phyloP scores from a whole-genome alignment of 192 early-diverging fungal genomes.

The Coemansia sp. region DNA sequence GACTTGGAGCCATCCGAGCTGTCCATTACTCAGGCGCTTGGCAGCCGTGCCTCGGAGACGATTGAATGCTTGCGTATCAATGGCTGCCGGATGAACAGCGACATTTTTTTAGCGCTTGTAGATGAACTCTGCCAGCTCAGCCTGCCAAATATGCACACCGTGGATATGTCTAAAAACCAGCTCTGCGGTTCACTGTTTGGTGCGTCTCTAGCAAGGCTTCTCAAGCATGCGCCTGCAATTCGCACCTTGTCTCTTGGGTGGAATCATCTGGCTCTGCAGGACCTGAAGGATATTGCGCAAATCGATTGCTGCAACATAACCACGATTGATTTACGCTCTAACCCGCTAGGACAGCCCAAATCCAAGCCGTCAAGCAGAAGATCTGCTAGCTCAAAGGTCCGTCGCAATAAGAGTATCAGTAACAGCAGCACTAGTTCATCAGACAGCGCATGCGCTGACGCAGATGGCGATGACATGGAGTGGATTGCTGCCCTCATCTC shows the following conservation, averaged over 20 bases:
- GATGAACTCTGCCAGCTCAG: conserved; percentile 25
- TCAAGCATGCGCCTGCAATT: conserved; percentile 15
- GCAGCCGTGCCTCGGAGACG: conserved; percentile 24
- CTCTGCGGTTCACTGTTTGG: conserved; percentile 29
- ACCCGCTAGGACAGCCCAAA: conserved; percentile 20
- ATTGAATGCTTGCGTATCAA: conserved; percentile 51
- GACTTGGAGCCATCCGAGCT: conserved; percentile 35
- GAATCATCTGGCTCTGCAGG: conserved; percentile 36
- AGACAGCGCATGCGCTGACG: background rate
- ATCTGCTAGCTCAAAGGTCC: background rate
- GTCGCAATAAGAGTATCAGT: background rate
- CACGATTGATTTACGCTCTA: conserved; percentile 37
- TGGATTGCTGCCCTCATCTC: conserved; percentile 23
- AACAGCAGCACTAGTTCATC: background rate
- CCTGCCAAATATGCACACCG: conserved; percentile 26
- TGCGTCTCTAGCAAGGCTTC: conserved; percentile 25
- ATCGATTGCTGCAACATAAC: conserved; percentile 1
- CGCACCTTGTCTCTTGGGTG: conserved; percentile 42
- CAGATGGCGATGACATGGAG: background rate
- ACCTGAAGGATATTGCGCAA: conserved; percentile 12
- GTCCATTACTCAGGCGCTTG: conserved; percentile 26
- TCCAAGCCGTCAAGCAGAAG: conserved; percentile 7
- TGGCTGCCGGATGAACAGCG: conserved; percentile 41
- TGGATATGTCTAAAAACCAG: conserved; percentile 45
- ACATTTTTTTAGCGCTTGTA: conserved; percentile 19